These are phyloP conservation scores for Sporisorium exsertum DNA, from an alignment of 1,284 basidiomycete species.

Conservation along the genomic window DNA sequence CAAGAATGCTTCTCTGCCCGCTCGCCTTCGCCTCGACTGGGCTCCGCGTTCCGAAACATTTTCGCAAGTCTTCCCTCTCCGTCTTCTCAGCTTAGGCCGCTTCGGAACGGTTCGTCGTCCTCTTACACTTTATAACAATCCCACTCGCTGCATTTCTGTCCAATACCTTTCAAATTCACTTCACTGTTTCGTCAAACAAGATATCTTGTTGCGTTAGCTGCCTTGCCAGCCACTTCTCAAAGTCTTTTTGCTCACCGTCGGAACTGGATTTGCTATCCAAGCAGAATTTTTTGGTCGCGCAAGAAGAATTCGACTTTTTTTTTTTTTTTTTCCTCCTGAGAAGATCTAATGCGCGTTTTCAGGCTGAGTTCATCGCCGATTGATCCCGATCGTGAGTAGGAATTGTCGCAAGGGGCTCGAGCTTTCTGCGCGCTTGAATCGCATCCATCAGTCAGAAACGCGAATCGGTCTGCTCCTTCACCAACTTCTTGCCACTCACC, in stretches of 20 bases:
- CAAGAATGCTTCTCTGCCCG: slow-evolving; percentile 1
- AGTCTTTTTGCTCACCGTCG: neutral
- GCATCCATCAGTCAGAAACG: slow-evolving; percentile 6
- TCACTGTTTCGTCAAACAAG: no score
- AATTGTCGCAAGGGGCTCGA: slow-evolving; percentile 13
- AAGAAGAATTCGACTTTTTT: slow-evolving; percentile 17
- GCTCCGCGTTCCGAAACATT: slow-evolving; percentile 39
- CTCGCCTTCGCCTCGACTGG: neutral
- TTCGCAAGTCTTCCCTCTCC: slow-evolving; percentile 19
- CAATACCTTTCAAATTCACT: no score
- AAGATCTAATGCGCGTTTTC: neutral
- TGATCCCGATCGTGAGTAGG: neutral
- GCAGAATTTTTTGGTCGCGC: slow-evolving; percentile 34
- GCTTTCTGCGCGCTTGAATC: slow-evolving; percentile 18
- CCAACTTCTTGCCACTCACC: slow-evolving; percentile 1
- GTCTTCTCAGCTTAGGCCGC: neutral
- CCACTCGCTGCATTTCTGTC: no score
- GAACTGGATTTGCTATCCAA: neutral
- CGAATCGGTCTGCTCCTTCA: neutral
- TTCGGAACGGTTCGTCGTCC: neutral
- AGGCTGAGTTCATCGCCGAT: slow-evolving; percentile 16
- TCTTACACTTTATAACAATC: neutral
- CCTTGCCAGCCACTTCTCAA: neutral
- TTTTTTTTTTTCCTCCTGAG: neutral
- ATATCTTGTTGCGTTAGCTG: neutral